Evolutionary conservation across 1,284 basidiomycete genomes (phyloP).

Genomic region (Cryptococcus maquisensis): DNA sequence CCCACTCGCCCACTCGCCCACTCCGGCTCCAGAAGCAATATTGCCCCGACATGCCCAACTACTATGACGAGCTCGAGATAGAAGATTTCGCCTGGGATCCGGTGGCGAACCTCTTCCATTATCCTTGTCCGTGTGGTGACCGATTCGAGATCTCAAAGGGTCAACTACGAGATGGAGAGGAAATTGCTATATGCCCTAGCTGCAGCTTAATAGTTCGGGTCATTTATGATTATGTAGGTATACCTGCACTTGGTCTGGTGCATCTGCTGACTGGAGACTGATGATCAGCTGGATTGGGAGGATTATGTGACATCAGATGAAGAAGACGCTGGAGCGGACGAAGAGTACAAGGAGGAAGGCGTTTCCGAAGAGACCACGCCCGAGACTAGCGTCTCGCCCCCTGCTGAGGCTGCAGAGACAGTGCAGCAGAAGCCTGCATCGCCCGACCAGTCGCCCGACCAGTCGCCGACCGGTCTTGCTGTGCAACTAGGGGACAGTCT

Average conservation of each 20-base stretch:
- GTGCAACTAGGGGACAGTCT: too few species aligned
- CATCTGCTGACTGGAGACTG: not conserved
- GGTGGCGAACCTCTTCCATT: slow-evolving; percentile 78
- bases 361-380: not conserved
- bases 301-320: slow-evolving; percentile 48
- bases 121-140: slow-evolving; percentile 97
- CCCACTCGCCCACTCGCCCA: too few species aligned
- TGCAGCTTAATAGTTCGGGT: slow-evolving; percentile 91
- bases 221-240: slow-evolving; percentile 86
- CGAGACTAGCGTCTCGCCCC: too few species aligned
- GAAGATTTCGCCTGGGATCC: slow-evolving; percentile 94
- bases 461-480: too few species aligned
- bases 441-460: too few species aligned
- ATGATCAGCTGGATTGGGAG: slow-evolving; percentile 47
- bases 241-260: not conserved
- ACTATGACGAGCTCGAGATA: slow-evolving; percentile 65
- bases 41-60: slow-evolving; percentile 32
- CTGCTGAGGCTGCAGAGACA: too few species aligned
- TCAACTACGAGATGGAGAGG: slow-evolving; percentile 86
- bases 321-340: slow-evolving; percentile 25
- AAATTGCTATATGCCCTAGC: slow-evolving; percentile 95
- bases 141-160: slow-evolving; percentile 89
- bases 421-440: too few species aligned
- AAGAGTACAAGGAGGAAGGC: not conserved
- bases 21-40: not conserved